Percentiles rank a stretch among this genome's conserved stretches.
phyloP scores from a whole-genome alignment of 2,329 filamentous ascomycete genomes.

The Xylaria sp. region DNA sequence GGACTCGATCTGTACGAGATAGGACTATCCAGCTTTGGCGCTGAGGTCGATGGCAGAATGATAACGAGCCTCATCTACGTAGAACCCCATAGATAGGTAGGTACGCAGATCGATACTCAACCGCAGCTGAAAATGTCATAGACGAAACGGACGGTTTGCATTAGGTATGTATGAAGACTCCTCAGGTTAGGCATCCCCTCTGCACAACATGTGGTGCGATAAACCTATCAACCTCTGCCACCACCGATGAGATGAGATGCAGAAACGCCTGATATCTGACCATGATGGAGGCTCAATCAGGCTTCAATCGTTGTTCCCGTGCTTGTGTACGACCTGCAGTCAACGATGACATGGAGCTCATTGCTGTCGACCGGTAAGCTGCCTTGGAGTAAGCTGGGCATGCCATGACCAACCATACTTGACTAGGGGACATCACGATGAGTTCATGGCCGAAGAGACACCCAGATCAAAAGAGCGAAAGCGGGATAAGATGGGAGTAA shows the following conservation, averaged over 20 bases:
- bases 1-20: too few relatives aligned
- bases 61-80: too few relatives aligned
- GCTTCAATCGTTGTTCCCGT: neutral
- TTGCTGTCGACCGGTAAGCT: neutral
- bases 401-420: neutral
- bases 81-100: too few relatives aligned
- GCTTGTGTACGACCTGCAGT: neutral
- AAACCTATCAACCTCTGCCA: neutral
- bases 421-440: neutral
- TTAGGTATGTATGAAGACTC: neutral
- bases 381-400: neutral
- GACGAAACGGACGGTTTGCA: neutral
- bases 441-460: neutral
- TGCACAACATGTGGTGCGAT: neutral
- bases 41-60: too few relatives aligned
- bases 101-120: too few relatives aligned
- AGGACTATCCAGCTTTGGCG: too few relatives aligned
- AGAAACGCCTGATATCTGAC: neutral
- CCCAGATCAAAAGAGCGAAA: neutral
- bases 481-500: neutral
- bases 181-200: too few relatives aligned
- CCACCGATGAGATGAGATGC: too few relatives aligned
- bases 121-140: slow-evolving; percentile 3
- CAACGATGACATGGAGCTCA: neutral
- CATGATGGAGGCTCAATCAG: neutral